Conservation (phyloP, 2,329 filamentous ascomycete genomes). For the Colletotrichum limetticola region DNA sequence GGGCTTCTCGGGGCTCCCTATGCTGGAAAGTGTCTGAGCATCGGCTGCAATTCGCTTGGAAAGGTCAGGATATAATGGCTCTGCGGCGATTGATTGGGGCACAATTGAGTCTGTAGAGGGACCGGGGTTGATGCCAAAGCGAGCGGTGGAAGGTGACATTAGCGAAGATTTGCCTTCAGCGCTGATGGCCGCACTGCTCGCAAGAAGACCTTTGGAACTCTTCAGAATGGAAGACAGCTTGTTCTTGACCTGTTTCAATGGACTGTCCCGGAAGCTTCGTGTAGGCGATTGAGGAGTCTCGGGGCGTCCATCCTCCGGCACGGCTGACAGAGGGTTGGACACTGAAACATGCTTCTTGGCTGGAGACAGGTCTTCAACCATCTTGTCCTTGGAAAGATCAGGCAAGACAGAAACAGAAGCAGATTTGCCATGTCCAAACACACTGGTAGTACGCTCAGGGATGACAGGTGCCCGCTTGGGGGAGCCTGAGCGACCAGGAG, state of each 20-base stretch:
- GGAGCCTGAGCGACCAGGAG: constrained; percentile 45
- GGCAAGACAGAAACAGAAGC: constrained; percentile 69
- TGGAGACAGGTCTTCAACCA: constrained; percentile 43
- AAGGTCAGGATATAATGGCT: constrained; percentile 58
- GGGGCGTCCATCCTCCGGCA: constrained; percentile 51
- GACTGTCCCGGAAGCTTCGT: constrained; percentile 74
- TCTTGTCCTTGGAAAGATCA: constrained; percentile 37
- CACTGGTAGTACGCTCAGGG: constrained; percentile 44
- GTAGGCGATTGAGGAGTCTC: constrained; percentile 68
- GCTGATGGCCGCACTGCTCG: constrained; percentile 75
- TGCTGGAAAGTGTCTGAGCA: constrained; percentile 38
- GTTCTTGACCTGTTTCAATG: constrained; percentile 90
- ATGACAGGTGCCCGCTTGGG: constrained; percentile 46
- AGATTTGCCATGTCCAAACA: constrained; percentile 68
- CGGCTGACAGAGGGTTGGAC: constrained; percentile 66
- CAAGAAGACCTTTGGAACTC: constrained; percentile 86
- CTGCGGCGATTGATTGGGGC: constrained; percentile 42
- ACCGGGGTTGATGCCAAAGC: constrained; percentile 54
- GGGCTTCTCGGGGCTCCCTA: constrained; percentile 55
- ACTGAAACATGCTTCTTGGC: constrained; percentile 72
- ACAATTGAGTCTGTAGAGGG: constrained; percentile 62
- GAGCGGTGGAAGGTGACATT: constrained; percentile 63
- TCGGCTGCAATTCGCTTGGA: constrained; percentile 48
- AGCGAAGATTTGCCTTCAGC: constrained; percentile 70
- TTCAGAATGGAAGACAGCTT: constrained; percentile 92